phyloP scores from a whole-genome alignment of 1,139 yeast genomes.

The Debaryomycetaceae sp. region DNA sequence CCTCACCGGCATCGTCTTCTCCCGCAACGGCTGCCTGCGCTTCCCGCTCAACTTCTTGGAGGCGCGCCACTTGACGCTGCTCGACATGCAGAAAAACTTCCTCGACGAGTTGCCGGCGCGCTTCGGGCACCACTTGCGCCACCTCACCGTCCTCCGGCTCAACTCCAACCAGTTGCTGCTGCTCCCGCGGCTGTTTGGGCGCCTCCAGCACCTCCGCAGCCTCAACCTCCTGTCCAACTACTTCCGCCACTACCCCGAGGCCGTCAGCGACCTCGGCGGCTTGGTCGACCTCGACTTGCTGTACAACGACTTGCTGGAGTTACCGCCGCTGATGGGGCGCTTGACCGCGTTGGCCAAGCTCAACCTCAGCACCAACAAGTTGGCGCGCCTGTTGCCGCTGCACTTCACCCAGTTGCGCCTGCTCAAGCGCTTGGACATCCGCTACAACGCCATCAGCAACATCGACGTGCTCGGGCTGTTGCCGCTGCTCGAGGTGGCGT shows the following conservation, averaged over 20 bases:
- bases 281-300: constrained; percentile 74
- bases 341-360: constrained; percentile 61
- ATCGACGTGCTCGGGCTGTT: constrained; percentile 62
- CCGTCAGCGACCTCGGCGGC: constrained; percentile 57
- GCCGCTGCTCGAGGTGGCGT: constrained; percentile 66
- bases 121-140: constrained; percentile 44
- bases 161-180: constrained; percentile 68
- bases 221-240: constrained; percentile 81
- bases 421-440: constrained; percentile 72
- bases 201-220: constrained; percentile 50
- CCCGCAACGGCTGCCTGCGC: constrained; percentile 66
- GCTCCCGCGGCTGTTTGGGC: constrained; percentile 62
- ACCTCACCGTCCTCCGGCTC: constrained; percentile 54
- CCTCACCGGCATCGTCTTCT: constrained; percentile 61
- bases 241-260: constrained; percentile 63
- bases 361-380: constrained; percentile 69
- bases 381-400: constrained; percentile 53
- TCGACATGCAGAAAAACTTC: constrained; percentile 78
- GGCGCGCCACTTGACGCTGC: constrained; percentile 61
- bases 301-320: constrained; percentile 60
- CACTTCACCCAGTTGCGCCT: constrained; percentile 49
- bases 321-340: constrained; percentile 63
- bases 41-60: constrained; percentile 73
- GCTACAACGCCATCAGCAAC: constrained; percentile 66
- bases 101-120: constrained; percentile 58